Conservation (phyloP, 495 filamentous ascomycete species). For the Darksidea phi region DNA sequence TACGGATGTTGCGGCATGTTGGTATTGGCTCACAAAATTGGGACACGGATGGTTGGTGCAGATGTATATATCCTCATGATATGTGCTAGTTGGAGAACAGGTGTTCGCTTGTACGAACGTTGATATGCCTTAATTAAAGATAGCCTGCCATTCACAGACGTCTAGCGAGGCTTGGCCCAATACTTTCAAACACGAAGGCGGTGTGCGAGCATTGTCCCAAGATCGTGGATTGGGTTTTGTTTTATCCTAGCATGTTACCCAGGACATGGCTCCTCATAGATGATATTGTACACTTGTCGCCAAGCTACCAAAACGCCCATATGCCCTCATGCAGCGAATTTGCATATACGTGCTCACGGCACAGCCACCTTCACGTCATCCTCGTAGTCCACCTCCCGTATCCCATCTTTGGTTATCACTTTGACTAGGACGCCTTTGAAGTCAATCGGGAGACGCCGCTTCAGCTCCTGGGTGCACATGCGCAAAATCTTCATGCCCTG, state of each 20-base stretch:
- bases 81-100: too few relatives aligned
- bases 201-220: background rate
- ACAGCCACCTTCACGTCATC: slow-evolving; percentile 69
- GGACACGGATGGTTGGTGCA: too few relatives aligned
- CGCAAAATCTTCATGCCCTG: slow-evolving; percentile 84
- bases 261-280: background rate
- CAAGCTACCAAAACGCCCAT: slow-evolving; percentile 10
- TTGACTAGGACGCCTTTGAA: slow-evolving; percentile 95
- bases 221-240: background rate
- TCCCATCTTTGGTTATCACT: slow-evolving; percentile 88
- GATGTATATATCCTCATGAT: too few relatives aligned
- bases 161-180: too few relatives aligned
- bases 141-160: too few relatives aligned
- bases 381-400: slow-evolving; percentile 74
- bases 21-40: too few relatives aligned
- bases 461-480: slow-evolving; percentile 95
- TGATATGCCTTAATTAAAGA: too few relatives aligned
- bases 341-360: slow-evolving; percentile 48
- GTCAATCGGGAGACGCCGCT: slow-evolving; percentile 92
- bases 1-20: too few relatives aligned
- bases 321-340: background rate
- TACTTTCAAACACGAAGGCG: too few relatives aligned
- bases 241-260: background rate
- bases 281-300: slow-evolving; percentile 12
- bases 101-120: too few relatives aligned